phyloP scores from a whole-genome alignment of 2,329 filamentous ascomycete species.

The Cercospora janseana region DNA sequence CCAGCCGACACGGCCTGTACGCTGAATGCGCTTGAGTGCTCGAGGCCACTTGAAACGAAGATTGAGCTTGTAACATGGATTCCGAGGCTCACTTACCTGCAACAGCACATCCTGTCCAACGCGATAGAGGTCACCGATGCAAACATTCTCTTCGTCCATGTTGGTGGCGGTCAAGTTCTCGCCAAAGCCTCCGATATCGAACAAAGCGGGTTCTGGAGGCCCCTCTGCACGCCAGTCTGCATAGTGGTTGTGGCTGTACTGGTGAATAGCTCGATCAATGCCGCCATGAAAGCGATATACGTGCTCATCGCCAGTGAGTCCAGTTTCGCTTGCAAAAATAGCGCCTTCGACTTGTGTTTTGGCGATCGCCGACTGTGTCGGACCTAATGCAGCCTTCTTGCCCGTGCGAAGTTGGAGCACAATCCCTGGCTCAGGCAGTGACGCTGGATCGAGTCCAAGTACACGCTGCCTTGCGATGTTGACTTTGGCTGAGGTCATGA shows the following conservation, averaged over 20 bases:
- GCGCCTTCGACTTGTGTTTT: conserved; percentile 46
- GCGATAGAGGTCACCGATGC: conserved; percentile 58
- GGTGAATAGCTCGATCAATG: conserved; percentile 58
- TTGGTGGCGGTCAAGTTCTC: conserved; percentile 58
- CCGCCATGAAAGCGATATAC: conserved; percentile 61
- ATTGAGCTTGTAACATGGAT: conserved; percentile 66
- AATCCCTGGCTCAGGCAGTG: conserved; percentile 10
- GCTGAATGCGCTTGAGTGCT: conserved; percentile 15
- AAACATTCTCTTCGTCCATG: conserved; percentile 63
- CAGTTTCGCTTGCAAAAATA: conserved; percentile 47
- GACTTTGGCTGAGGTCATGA: not conserved
- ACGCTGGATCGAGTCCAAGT: conserved; percentile 1
- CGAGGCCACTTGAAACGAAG: conserved; percentile 51
- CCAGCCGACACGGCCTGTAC: conserved; percentile 21
- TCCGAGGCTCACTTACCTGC: conserved; percentile 59
- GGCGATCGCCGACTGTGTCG: conserved; percentile 21
- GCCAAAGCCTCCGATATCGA: conserved; percentile 57
- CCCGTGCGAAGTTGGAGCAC: conserved; percentile 21
- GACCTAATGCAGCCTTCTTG: conserved; percentile 9
- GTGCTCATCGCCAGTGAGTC: conserved; percentile 59
- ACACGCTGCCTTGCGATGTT: conserved; percentile 14
- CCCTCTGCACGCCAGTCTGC: conserved; percentile 52
- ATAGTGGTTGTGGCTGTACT: conserved; percentile 60
- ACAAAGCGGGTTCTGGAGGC: conserved; percentile 49
- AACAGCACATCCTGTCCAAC: conserved; percentile 51